Evolutionary conservation across 768 basidiomycete genomes (phyloP), one percentile per base, ranked within the genome.

Genomic region (Nevesoporus exiguus): DNA sequence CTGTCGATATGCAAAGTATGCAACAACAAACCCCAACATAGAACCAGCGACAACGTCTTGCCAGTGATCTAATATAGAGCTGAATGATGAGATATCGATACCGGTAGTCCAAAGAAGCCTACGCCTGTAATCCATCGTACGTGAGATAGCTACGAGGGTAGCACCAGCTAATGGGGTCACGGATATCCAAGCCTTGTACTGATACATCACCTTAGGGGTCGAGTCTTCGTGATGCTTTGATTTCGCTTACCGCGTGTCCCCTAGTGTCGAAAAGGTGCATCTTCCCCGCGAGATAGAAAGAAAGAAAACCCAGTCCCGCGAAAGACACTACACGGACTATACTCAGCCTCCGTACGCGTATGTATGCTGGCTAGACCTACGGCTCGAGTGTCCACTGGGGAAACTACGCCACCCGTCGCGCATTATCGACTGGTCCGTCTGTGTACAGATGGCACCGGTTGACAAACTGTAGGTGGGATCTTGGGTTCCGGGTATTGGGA

Each of bases 91-190:
- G 39, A 5, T 44, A 51, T 36, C 64, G 39, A 5, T 44, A 51
- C 34, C 64, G 47, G 50, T 61, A 56, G 15, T 24, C 17, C 8
- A n/a, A 29, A 31, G 14, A 14, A 47, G 48, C 51, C 21, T 63
- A 90, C 88, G 93, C 53, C 93, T 81, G 61, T 88, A 87, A 71
- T 96, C 94, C 89, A 95, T 94, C 3, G 90, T 94, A 19, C 95
- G 83, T 7, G 86, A 88, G 49, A 94, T 84, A 3, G 90, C 90
- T 9, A 92, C 86, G 5, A 92, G 73, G 11, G 84, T 76, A 2
- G 93, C 94, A 9, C 79, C 93, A 30, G 83, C 71, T 43, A 96
- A 79, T 2, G 96, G 97, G 0, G 82, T 69, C 0, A 94, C 62
- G 0, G 88, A 77, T 39, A 95, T 68, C 95, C 95, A 99, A 14